These are phyloP conservation scores for Vachellia pachyceras DNA, from an alignment of 306 rosid species.

Conservation along the genomic window DNA sequence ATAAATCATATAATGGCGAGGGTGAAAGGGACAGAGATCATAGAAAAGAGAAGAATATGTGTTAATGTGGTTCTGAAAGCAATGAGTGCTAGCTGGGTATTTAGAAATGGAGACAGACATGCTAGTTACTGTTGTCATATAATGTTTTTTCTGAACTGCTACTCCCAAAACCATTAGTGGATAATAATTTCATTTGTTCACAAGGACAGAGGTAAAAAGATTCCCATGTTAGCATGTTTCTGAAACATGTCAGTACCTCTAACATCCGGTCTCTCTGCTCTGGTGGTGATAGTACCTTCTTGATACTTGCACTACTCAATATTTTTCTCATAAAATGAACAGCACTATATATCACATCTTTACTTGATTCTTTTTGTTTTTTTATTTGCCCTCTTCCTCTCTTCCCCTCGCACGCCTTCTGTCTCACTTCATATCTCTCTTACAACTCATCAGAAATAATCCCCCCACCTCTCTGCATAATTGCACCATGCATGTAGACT, in stretches of 20 bases:
- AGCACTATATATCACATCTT: constrained; percentile 28
- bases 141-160: constrained; percentile 29
- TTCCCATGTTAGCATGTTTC: constrained; percentile 73
- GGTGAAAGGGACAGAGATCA: neutral
- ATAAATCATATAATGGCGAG: constrained; percentile 20
- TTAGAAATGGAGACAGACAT: constrained; percentile 52
- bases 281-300: constrained; percentile 40
- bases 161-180: neutral
- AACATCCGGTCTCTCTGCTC: constrained; percentile 36
- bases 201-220: constrained; percentile 56
- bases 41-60: constrained; percentile 40
- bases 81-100: constrained; percentile 41
- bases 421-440: constrained; percentile 19
- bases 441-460: constrained; percentile 14
- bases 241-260: constrained; percentile 46
- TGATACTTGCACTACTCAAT: constrained; percentile 45
- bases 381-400: constrained; percentile 37
- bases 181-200: constrained; percentile 36
- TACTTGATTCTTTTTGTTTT: constrained; percentile 49
- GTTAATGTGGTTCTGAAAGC: constrained; percentile 35
- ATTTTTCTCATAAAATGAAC: constrained; percentile 30
- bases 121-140: constrained; percentile 49
- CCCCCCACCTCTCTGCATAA: neutral
- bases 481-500: constrained; percentile 2
- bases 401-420: constrained; percentile 50